Evolutionary conservation across 139 green algal genomes (phyloP).

Genomic region (Closterium sp.): DNA sequence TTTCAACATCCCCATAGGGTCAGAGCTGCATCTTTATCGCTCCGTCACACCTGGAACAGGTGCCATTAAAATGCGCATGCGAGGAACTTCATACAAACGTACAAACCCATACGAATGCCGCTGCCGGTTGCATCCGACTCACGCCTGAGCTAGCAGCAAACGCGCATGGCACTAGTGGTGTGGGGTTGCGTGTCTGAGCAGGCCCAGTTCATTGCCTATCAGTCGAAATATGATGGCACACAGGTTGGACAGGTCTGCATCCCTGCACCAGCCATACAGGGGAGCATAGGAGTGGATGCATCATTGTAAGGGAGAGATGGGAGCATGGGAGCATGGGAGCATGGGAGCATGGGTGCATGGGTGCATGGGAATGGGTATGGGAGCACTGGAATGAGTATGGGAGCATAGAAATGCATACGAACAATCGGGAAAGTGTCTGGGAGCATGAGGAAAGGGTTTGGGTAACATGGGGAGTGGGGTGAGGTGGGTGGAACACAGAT

Average conservation of each 20-base stretch:
- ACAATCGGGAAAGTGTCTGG: not conserved
- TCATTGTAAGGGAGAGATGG: too few species aligned
- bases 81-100: not conserved
- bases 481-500: not conserved
- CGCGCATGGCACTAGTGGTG: not conserved
- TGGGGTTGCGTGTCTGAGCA: not conserved
- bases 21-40: not conserved
- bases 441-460: not conserved
- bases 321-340: too few species aligned
- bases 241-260: not conserved
- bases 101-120: not conserved
- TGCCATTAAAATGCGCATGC: not conserved
- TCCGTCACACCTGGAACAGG: not conserved
- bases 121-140: not conserved
- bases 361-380: not conserved
- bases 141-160: not conserved
- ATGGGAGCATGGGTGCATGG: too few species aligned
- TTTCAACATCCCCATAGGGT: not conserved
- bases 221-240: not conserved
- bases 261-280: not conserved
- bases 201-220: slow-evolving; percentile 1
- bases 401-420: not conserved
- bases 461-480: not conserved
- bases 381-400: not conserved
- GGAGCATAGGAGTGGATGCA: not conserved